Evolutionary conservation across 2,329 filamentous ascomycete genomes (phyloP), one percentile per base, ranked within the genome.

Genomic region (Thielaviopsis ethacetica): DNA sequence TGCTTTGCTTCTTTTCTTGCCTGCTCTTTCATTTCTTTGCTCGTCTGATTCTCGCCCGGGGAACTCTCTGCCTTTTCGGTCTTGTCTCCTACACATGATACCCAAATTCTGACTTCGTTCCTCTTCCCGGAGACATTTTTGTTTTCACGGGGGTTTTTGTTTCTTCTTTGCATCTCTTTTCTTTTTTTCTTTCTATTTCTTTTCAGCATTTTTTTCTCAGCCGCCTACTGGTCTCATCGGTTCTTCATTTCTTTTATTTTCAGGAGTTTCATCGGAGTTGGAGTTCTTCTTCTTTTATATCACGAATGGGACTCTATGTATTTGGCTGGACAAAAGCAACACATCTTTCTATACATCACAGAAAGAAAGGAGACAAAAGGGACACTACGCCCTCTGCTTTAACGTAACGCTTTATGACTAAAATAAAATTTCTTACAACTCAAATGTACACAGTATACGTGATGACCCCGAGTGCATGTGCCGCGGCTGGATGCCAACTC

Each of bases 1-100:
- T 27, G 54, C 49, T 44, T 24, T 54, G 59, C n/a, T 53, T 38
- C 56, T 62, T 47, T 53, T 21, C 44, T 30, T 47, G 17, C 53
- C 54, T 26, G 22, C 41, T 34, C 27, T 51, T 21, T 51, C 17
- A 17, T 30, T 41, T 9, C 38, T 49, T 56, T 47, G n/a, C n/a
- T 22, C 1, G 15, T 24, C 24, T 53, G 52, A 19, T 19, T 27
- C 27, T 41, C 27, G n/a, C 2, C 19, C 44, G 44, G 44, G 44
- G 44, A 49, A 17, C 27, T 22, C 26, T 54, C 27, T n/a, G n/a
- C n/a, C 22, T 22, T 54, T 21, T 54, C 27, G 53, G 38, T 54
- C 53, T 21, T 54, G 53, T 54, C 27, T 53, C 50, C 41, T 49
- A 49, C 44, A 49, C 44, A 49, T 49, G 44, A 49, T 49, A 49